A percentile compares a stretch with the other conserved stretches of the same genome.
Conservation (phyloP, 2,329 filamentous ascomycete species). For the Cercospora sesami region DNA sequence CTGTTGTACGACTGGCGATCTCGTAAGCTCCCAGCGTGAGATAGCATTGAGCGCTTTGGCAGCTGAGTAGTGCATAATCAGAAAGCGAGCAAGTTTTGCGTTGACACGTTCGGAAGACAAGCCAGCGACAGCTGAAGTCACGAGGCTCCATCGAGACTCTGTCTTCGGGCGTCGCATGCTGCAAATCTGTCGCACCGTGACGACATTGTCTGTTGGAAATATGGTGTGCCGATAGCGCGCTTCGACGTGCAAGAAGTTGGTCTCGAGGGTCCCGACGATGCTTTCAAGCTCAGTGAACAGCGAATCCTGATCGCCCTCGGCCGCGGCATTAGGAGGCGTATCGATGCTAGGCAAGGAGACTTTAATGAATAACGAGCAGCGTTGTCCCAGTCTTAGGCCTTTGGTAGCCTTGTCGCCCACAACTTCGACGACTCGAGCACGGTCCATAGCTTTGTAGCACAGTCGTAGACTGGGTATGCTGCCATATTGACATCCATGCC, state of each 20-base stretch:
- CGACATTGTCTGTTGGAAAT: constrained; percentile 35
- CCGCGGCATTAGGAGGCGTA: constrained; percentile 1
- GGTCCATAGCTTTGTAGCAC: constrained; percentile 35
- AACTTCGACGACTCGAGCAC: constrained; percentile 32
- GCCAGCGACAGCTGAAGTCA: constrained; percentile 16
- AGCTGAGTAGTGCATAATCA: constrained; percentile 29
- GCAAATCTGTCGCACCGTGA: constrained; percentile 35
- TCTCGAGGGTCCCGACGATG: constrained; percentile 37
- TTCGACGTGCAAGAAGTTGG: constrained; percentile 36
- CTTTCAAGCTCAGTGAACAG: constrained; percentile 38
- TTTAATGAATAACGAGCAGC: constrained; percentile 35
- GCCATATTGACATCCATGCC: constrained; percentile 24
- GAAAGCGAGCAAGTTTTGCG: constrained; percentile 25
- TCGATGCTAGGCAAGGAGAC: constrained; percentile 30
- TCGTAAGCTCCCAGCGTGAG: constrained; percentile 25
- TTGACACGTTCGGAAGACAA: constrained; percentile 18
- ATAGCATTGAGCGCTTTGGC: constrained; percentile 30
- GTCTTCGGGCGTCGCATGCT: constrained; percentile 36
- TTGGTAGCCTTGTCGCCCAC: constrained; percentile 36
- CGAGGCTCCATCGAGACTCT: constrained; percentile 39
- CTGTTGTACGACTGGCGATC: constrained; percentile 16
- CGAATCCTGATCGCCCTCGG: constrained; percentile 29
- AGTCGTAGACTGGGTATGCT: constrained; percentile 33
- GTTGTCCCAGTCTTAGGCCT: constrained; percentile 29
- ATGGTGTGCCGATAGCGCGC: constrained; percentile 40